Evolutionary conservation across 148 eudicot genomes (phyloP).

Genomic region (Rhododendron kiyosumense): DNA sequence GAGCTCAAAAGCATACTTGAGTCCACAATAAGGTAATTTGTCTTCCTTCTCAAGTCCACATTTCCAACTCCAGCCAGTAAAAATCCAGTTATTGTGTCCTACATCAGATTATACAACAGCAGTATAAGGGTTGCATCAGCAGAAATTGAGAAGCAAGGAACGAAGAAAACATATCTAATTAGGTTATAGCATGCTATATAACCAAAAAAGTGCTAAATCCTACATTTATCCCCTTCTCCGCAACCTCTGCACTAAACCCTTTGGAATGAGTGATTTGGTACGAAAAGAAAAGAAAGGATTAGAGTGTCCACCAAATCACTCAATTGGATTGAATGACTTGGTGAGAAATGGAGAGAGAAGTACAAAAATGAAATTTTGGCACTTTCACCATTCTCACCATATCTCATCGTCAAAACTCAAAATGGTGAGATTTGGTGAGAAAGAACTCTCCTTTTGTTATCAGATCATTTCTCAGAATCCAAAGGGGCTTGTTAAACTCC

Average conservation of each 20-base stretch:
- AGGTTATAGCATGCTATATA: not conserved
- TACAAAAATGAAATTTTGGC: not conserved
- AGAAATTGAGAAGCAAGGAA: slow-evolving; percentile 2
- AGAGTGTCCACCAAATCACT: not conserved
- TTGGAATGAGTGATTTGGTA: not conserved
- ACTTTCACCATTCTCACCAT: not conserved
- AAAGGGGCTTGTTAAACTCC: not conserved
- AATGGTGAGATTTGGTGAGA: not conserved
- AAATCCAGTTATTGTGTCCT: slow-evolving; percentile 96
- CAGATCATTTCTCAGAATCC: not conserved
- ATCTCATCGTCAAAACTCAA: not conserved
- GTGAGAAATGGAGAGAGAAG: not conserved
- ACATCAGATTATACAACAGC: slow-evolving; percentile 19
- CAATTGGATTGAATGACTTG: not conserved
- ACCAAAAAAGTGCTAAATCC: not conserved
- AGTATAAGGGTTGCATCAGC: not conserved
- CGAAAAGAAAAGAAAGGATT: not conserved
- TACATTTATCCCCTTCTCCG: not conserved
- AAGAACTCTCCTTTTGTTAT: not conserved
- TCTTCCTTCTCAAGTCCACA: slow-evolving; percentile 93
- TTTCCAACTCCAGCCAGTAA: slow-evolving; percentile 95
- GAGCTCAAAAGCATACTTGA: slow-evolving; percentile 53
- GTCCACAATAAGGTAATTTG: slow-evolving; percentile 94
- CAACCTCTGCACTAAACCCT: not conserved
- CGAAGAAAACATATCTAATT: not conserved